Base-by-base conservation (phyloP, 2,329 filamentous ascomycete genomes). In the Verticillium isaacii region DNA sequence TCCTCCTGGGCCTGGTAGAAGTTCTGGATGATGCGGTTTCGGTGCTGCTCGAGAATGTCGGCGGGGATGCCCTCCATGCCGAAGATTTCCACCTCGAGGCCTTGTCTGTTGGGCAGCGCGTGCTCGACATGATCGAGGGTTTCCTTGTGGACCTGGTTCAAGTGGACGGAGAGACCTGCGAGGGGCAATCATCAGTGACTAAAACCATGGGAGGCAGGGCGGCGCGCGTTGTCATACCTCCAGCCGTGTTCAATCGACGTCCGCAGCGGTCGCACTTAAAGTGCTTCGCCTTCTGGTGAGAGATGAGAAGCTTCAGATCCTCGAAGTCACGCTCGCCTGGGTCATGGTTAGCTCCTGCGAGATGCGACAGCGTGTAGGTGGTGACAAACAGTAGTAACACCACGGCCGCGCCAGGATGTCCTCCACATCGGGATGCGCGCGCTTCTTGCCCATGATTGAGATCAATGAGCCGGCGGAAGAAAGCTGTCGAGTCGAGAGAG, bases 61-160 rank as follows among this genome's bases (percentile, higher is more conserved):
- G 92, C 89, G 2, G 95, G 95, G 41, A 98, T 92, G 71, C 95
- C 95, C 75, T 97, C 93, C 91, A 97, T 97, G 71, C 94, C 95
- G 74, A 98, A 99, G 71, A 99, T 97, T 77, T 99, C 95, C 63
- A 96, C 87, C 63, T 96, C 92, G 63, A 96, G 86, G 63, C 90
- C 89, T 66, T 92, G 87, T 65, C 95, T 88, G 70, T 94, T 94
- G 0, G 91, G 89, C 3, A 97, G 84, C 58, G 95, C 93, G 82
- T 98, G 97, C 69, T 97, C 94, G 71, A 99, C 93, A 55, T 88
- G 86, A 23, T 86, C 87, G 58, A 98, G 84, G 34, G 89, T 91
- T 75, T 97, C 93, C 76, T 99, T 99, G 81, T 99, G 95, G 57
- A 99, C 95, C 75, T 99, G 95, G 73, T 94, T 96, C 92, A 98